phyloP scores from a whole-genome alignment of 306 rosid genomes.

The Begonia loranthoides region DNA sequence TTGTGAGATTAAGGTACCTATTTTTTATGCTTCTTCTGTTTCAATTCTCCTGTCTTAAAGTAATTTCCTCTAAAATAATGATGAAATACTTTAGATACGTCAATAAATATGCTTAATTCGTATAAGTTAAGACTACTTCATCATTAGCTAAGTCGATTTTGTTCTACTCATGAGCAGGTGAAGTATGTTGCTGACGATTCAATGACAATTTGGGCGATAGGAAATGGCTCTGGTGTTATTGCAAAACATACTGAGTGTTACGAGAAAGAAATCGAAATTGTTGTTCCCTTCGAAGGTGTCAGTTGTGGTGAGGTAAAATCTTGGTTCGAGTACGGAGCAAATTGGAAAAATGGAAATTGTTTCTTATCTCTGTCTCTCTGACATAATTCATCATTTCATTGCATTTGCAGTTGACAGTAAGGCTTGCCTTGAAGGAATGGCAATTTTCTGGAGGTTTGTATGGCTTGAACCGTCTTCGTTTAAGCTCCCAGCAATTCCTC shows the following conservation, averaged over 20 bases:
- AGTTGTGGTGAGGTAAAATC: slow-evolving; percentile 57
- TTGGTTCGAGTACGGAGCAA: neutral
- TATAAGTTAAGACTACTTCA: neutral
- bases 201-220: slow-evolving; percentile 77
- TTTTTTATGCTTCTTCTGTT: no score
- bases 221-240: slow-evolving; percentile 62
- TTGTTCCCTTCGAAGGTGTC: slow-evolving; percentile 84
- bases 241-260: slow-evolving; percentile 58
- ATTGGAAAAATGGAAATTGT: neutral
- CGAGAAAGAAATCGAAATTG: slow-evolving; percentile 81
- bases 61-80: no score
- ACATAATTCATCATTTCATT: slow-evolving; percentile 1
- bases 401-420: slow-evolving; percentile 59
- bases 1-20: slow-evolving; percentile 82
- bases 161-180: slow-evolving; percentile 35
- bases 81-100: no score
- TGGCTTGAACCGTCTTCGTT: slow-evolving; percentile 28
- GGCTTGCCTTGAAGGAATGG: slow-evolving; percentile 76
- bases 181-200: slow-evolving; percentile 91
- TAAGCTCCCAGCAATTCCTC: slow-evolving; percentile 30
- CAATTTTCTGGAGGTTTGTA: slow-evolving; percentile 85
- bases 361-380: neutral
- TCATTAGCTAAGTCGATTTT: slow-evolving; percentile 14
- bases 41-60: no score
- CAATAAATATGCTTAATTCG: no score